Conservation (phyloP, 148 eudicot species). For the Limonium bicolor region DNA sequence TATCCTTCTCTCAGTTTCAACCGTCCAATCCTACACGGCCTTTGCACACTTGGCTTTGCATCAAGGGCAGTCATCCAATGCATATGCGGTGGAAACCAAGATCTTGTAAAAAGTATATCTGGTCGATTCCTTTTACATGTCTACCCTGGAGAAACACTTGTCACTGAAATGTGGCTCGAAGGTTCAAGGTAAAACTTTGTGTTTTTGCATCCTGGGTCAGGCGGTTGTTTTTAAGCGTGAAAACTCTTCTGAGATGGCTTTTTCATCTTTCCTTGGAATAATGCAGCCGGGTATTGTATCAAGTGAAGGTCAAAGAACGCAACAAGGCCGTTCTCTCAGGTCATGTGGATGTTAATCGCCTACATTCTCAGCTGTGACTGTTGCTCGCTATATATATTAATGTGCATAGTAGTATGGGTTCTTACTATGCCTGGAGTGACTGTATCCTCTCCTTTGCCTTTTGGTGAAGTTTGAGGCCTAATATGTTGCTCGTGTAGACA, state of each 20-base stretch:
- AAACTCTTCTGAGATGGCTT: neutral
- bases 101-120: conserved; percentile 55
- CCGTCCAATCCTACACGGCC: conserved; percentile 85
- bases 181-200: conserved; percentile 38
- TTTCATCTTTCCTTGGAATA: neutral
- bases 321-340: conserved; percentile 71
- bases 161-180: conserved; percentile 95
- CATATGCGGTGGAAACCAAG: conserved; percentile 64
- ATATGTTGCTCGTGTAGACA: too few relatives aligned
- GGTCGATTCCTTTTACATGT: conserved; percentile 75
- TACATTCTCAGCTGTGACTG: conserved; percentile 45
- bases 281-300: conserved; percentile 68
- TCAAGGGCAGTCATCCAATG: conserved; percentile 60
- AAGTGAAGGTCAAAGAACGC: conserved; percentile 83
- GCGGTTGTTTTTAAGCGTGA: neutral
- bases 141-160: conserved; percentile 77
- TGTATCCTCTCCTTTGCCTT: too few relatives aligned
- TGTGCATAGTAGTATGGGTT: too few relatives aligned
- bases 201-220: neutral
- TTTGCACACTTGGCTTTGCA: conserved; percentile 87
- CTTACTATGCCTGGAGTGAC: too few relatives aligned
- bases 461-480: too few relatives aligned
- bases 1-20: conserved; percentile 32
- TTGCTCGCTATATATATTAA: neutral
- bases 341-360: conserved; percentile 38